Evolutionary conservation across 2,329 filamentous ascomycete species (phyloP), one percentile per base, ranked within the genome.

Genomic region (Aureobasidium sp.): DNA sequence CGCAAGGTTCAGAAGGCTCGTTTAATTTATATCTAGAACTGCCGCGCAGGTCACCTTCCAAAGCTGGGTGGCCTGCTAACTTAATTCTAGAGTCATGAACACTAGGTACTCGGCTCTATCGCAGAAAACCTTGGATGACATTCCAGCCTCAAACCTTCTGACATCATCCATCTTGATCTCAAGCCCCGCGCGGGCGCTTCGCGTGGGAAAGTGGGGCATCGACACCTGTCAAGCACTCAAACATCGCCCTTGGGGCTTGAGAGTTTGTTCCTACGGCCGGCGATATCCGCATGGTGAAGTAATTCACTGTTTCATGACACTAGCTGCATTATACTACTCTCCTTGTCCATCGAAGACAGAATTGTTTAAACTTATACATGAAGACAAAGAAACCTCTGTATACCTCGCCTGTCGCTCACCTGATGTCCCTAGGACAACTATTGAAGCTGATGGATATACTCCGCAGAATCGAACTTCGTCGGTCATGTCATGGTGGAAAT

Each of bases 121-220:
- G 2, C 13, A 10, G n/a, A 21, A 57, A 57, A 57, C 53, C 53
- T 57, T 57, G 39, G 50, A 54, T 57, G 53, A 45, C 39, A 57
- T 21, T 57, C 30, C 16, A 57, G 53, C 53, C 53, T 45, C 53
- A 44, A 36, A 25, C 14, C 11, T 48, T 34, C n/a, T 57, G 53
- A 57, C 53, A 57, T 57, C 53, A 57, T 57, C 39, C 8, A 53
- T 14, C 9, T 29, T 29, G 27, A 42, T 54, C 9, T 7, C 41
- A 16, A 45, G 25, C 39, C 29, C 41, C 41, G 29, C 29, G 41
- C 53, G 53, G 53, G 53, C 39, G 25, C 2, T 14, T 11, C 34
- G 21, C 50, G 14, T 21, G 36, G 25, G 50, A 41, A 54, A 42
- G 50, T 54, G 50, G 50, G 50, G 50, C 50, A 13, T 39, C n/a